Base-by-base conservation (phyloP, 1,139 yeast species). In the Nakaseomyces delphensis region DNA sequence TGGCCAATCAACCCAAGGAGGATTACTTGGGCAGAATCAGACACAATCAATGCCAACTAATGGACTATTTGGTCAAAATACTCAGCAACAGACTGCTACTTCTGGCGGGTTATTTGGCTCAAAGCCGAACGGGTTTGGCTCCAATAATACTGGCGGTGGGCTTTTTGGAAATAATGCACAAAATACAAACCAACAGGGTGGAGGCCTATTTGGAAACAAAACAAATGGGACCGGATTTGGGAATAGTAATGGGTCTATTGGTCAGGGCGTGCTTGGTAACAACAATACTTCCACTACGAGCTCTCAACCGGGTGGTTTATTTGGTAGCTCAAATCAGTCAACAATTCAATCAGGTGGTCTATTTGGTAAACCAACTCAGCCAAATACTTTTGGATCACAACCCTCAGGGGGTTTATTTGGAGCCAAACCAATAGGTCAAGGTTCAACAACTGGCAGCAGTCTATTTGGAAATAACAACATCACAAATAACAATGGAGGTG, bases 141-240 rank as follows among this genome's bases (percentile, higher is more conserved):
- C 35, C 15, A n/a, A 38, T 4, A 35, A 30, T 25, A 31, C n/a
- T 30, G 15, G 10, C 2, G 62, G 66, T 4, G 62, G 65, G 1
- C 48, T 62, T 16, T 65, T 64, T 51, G 66, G 67, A 18, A 49
- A 47, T 33, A 55, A 55, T 28, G 43, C 69, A 9, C 36, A 31
- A 18, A 67, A 14, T 51, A 29, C 16, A 7, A 29, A 15, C 19
- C 32, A 29, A 14, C 28, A 25, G n/a, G 40, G 24, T 19, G 54
- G 49, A 38, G 66, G 58, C 10, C 44, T 50, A 39, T 62, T 62
- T 48, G 65, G 65, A 11, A 49, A 52, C 41, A 62, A 55, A 41
- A 55, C 54, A 39, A 37, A 21, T 18, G 35, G 35, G 16, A 9
- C 35, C 11, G 35, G 54, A 7, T 44, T 53, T 4, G 14, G 13